phyloP scores from a whole-genome alignment of 225 moss, liverwort and hornwort species.

The Bryoerythrophyllum caledonicum region DNA sequence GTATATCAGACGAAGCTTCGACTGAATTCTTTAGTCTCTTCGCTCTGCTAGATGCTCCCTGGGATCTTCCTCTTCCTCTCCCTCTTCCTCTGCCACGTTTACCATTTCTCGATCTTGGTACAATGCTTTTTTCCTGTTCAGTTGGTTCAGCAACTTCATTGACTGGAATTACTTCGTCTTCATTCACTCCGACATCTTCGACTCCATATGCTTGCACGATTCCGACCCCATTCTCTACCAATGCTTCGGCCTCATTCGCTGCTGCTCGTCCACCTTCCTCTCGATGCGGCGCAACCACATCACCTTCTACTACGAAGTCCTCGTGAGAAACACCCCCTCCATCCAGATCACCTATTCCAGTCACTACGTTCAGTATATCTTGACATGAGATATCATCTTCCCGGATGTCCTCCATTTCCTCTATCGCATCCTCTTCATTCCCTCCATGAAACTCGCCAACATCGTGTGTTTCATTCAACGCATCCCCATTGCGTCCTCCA shows the following conservation, averaged over 20 bases:
- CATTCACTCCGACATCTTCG: slow-evolving; percentile 9
- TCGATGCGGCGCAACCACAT: slow-evolving; percentile 18
- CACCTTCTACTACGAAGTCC: slow-evolving; percentile 17
- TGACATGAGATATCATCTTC: slow-evolving; percentile 14
- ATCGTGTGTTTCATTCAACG: slow-evolving; percentile 25
- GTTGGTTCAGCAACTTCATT: slow-evolving; percentile 27
- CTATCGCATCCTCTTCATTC: slow-evolving; percentile 30
- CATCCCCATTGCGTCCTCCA: slow-evolving; percentile 17
- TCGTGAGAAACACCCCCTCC: slow-evolving; percentile 10
- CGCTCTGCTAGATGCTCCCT: slow-evolving; percentile 23
- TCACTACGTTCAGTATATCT: slow-evolving; percentile 24
- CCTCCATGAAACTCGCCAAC: slow-evolving; percentile 17
- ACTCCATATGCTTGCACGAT: slow-evolving; percentile 6
- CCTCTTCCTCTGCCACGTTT: slow-evolving; percentile 34
- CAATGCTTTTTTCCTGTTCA: slow-evolving; percentile 23
- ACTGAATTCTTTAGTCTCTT: slow-evolving; percentile 30
- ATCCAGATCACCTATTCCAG: slow-evolving; percentile 13
- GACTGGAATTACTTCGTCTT: slow-evolving; percentile 11
- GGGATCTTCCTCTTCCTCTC: slow-evolving; percentile 25
- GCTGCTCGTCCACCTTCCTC: slow-evolving; percentile 1
- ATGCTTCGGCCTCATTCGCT: slow-evolving; percentile 4
- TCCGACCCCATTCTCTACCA: slow-evolving; percentile 13
- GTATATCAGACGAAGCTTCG: slow-evolving; percentile 14
- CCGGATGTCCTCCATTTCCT: slow-evolving; percentile 27
- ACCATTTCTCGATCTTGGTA: slow-evolving; percentile 15